These are phyloP conservation scores for Fusarium palustre DNA, from an alignment of 2,329 filamentous ascomycete species.

Conservation along the genomic window DNA sequence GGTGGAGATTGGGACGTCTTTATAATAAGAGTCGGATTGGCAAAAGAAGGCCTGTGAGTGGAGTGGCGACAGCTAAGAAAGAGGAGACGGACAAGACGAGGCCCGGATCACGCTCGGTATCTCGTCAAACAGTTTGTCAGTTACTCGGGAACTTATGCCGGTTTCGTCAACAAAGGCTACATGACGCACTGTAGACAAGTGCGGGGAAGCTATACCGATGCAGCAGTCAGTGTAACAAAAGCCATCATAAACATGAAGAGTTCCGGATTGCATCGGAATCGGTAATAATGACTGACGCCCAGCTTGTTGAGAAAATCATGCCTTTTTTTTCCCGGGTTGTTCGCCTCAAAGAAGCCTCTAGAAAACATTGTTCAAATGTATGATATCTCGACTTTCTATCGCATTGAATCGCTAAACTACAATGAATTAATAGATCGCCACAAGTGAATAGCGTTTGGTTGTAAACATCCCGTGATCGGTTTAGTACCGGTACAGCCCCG, in stretches of 20 bases:
- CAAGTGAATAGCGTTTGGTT: constrained; percentile 5
- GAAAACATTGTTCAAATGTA: not conserved
- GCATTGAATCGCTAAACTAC: not conserved
- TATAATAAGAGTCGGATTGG: constrained; percentile 28
- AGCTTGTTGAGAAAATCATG: not conserved
- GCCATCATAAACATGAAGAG: not conserved
- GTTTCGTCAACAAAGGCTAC: constrained; percentile 23
- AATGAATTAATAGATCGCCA: not conserved
- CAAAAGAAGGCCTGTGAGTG: constrained; percentile 26
- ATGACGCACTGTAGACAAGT: constrained; percentile 33
- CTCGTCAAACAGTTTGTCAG: constrained; percentile 20
- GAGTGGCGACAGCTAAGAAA: constrained; percentile 9
- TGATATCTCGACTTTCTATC: constrained; percentile 2
- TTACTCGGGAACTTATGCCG: constrained; percentile 33
- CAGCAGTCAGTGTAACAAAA: constrained; percentile 15
- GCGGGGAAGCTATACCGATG: constrained; percentile 36
- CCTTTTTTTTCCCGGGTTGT: not conserved
- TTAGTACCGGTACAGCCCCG: constrained; percentile 14
- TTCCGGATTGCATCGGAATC: constrained; percentile 12
- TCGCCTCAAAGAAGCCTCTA: not conserved
- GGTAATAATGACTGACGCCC: not conserved
- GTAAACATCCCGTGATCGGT: constrained; percentile 25
- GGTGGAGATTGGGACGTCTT: constrained; percentile 27
- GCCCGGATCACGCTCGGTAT: constrained; percentile 32
- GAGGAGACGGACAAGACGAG: constrained; percentile 3